Evolutionary conservation across 2,329 filamentous ascomycete species (phyloP), one percentile per base, ranked within the genome.

Genomic region (Penicillium sp.): DNA sequence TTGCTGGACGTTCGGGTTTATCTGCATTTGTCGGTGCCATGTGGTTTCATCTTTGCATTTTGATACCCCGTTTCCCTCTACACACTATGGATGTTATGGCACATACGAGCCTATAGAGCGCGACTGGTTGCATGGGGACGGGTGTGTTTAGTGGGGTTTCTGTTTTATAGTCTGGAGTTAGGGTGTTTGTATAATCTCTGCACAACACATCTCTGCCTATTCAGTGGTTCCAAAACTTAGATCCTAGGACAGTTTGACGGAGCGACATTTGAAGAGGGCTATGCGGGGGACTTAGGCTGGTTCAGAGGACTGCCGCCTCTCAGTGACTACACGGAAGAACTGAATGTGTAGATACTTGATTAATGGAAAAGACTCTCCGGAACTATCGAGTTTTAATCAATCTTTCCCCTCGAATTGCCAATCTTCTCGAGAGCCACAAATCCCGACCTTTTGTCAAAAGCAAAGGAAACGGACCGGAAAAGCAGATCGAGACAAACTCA

Each of bases 341-440:
- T 29, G 42, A 52, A 20, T 53, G 50, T 57, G 50, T 56, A 54
- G 50, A 59, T 56, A 60, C 47, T 48, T 61, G 47, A 57, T 59
- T 62, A 56, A 56, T 51, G 39, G 54, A 54, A 61, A 40, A 23
- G 41, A 49, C 62, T 51, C 42, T 53, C 51, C 43, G 49, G 50
- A 47, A 58, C 53, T 57, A 57, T 50, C 50, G 37, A 58, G 55
- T 55, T 53, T 49, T 40, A 50, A 56, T 48, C 54, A 56, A 55
- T 58, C 47, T 54, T 49, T 45, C 50, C 15, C 25, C 31, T 41
- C 35, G 13, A 43, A 40, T 47, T 40, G 39, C 49, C 40, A 27
- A 40, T 27, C 23, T 9, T 40, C 38, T 24, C 23, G 23, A 40
- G 24, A n/a, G 38, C 7, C 23, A 40, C 38, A 15, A 23, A 20